A percentile compares a stretch with the other conserved stretches of the same genome.
These are phyloP conservation scores for Verticillium alfalfae DNA, from an alignment of 2,329 filamentous ascomycete genomes.

Conservation along the genomic window DNA sequence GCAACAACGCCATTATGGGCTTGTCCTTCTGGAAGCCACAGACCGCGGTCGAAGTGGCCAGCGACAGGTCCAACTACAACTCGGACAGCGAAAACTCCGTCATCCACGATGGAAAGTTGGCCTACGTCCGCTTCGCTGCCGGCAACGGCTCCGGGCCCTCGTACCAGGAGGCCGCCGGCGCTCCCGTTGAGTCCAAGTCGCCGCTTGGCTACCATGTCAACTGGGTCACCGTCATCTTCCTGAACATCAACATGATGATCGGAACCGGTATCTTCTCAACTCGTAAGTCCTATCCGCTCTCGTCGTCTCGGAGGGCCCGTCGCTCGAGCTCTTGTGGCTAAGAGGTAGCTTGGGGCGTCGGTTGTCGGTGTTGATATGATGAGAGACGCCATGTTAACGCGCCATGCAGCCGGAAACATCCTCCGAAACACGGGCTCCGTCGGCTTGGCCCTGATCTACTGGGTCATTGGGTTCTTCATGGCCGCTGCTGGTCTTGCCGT, in stretches of 20 bases:
- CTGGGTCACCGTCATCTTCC: constrained; percentile 49
- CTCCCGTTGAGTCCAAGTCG: constrained; percentile 53
- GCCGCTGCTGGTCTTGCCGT: constrained; percentile 48
- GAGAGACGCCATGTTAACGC: constrained; percentile 1
- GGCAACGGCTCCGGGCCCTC: constrained; percentile 44
- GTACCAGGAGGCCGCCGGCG: constrained; percentile 57
- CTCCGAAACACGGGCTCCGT: constrained; percentile 55
- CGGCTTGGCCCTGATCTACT: constrained; percentile 58
- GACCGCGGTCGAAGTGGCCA: neutral
- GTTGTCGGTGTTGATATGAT: too few relatives aligned
- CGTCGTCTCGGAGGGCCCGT: neutral
- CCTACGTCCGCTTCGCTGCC: constrained; percentile 33
- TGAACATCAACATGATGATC: constrained; percentile 59
- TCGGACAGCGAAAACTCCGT: constrained; percentile 19
- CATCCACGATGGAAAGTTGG: constrained; percentile 31
- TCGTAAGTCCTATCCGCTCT: constrained; percentile 35
- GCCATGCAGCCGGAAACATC: constrained; percentile 46
- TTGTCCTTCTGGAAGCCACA: neutral
- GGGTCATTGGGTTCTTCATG: constrained; percentile 57
- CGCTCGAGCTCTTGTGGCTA: too few relatives aligned
- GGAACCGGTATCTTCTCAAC: constrained; percentile 62
- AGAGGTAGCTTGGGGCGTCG: too few relatives aligned
- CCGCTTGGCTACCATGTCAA: constrained; percentile 56
- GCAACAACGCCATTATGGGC: neutral
- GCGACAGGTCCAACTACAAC: neutral